Conservation (phyloP, 2,329 filamentous ascomycete species). For the Cladosporium sphaerospermum region DNA sequence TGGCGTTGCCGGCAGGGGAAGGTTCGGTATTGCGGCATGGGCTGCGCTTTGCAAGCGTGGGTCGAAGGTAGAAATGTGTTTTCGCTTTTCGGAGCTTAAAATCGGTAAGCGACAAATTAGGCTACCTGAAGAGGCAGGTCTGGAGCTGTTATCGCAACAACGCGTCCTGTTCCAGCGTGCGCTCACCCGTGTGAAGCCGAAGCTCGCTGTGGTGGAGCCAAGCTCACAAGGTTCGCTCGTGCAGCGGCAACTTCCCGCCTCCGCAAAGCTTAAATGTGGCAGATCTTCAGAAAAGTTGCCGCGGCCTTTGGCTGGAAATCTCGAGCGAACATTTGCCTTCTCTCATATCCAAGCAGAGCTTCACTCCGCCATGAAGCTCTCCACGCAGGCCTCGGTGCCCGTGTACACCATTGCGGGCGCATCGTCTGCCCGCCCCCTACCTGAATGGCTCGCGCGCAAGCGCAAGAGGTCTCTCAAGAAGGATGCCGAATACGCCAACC, state of each 20-base stretch:
- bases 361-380: constrained; percentile 61
- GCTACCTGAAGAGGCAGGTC: too few relatives aligned
- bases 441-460: constrained; percentile 89
- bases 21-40: constrained; percentile 3
- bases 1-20: constrained; percentile 2
- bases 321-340: background rate
- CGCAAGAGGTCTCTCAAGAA: constrained; percentile 88
- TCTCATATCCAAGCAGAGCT: background rate
- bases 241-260: too few relatives aligned
- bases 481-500: constrained; percentile 85
- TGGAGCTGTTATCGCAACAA: too few relatives aligned
- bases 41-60: background rate
- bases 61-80: too few relatives aligned
- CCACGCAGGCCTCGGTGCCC: constrained; percentile 73
- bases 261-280: too few relatives aligned
- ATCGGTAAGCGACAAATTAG: too few relatives aligned
- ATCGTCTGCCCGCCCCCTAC: constrained; percentile 76
- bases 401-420: constrained; percentile 95
- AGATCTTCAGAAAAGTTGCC: constrained; percentile 9
- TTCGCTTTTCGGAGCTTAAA: too few relatives aligned
- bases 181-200: too few relatives aligned
- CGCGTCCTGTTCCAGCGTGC: too few relatives aligned
- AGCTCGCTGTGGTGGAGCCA: too few relatives aligned
- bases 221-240: too few relatives aligned
- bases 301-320: constrained; percentile 7